Percentiles rank a stretch among this genome's conserved stretches.
Evolutionary conservation across 108 stramenopile genomes (phyloP).

Genomic region (Stephanodiscus triporus): DNA sequence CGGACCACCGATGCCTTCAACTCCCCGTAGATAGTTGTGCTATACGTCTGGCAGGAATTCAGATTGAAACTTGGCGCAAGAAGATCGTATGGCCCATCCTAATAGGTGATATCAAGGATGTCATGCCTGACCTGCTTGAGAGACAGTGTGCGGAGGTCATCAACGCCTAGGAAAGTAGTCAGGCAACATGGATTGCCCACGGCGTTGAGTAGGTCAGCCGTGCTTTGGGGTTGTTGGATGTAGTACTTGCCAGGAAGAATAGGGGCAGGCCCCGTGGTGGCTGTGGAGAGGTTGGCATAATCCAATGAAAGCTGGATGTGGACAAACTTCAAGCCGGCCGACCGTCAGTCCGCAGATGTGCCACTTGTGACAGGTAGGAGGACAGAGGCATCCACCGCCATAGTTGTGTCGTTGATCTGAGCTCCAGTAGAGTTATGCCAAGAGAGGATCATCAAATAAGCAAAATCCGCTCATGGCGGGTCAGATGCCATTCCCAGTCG

Average conservation of each 20-base stretch:
- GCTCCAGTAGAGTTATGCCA: background rate
- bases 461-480: background rate
- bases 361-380: background rate
- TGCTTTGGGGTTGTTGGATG: no score
- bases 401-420: background rate
- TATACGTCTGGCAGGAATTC: background rate
- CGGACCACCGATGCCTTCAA: no score
- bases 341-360: background rate
- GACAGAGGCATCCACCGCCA: background rate
- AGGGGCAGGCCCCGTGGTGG: background rate
- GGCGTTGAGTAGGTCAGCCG: background rate
- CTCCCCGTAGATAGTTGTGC: background rate
- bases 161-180: slow-evolving; percentile 5
- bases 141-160: slow-evolving; percentile 7
- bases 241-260: no score
- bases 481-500: no score
- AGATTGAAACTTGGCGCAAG: background rate
- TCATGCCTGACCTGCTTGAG: background rate
- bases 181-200: background rate
- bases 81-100: background rate
- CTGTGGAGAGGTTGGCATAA: background rate
- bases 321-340: background rate
- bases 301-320: background rate
- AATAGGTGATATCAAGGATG: background rate
- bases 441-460: background rate